Evolutionary conservation across 2,329 filamentous ascomycete species (phyloP).

Genomic region (Madurella mycetomatis): DNA sequence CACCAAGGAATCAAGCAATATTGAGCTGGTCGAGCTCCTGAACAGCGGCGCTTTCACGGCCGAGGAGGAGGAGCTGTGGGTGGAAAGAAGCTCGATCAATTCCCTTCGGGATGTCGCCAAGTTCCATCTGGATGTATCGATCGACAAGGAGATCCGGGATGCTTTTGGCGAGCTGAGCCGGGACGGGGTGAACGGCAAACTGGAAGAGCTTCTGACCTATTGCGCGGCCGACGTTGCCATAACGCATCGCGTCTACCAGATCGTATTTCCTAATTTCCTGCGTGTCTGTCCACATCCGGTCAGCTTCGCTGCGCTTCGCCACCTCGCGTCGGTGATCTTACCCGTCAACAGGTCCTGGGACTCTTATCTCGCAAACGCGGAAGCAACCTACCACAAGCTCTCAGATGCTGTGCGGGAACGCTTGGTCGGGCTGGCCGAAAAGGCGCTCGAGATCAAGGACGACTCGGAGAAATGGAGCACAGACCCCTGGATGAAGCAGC

Average conservation of each 20-base stretch:
- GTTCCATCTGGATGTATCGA: slow-evolving; percentile 86
- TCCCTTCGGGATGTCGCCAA: slow-evolving; percentile 92
- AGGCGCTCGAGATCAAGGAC: slow-evolving; percentile 70
- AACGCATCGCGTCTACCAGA: slow-evolving; percentile 90
- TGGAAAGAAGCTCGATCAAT: slow-evolving; percentile 90
- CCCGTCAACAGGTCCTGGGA: slow-evolving; percentile 88
- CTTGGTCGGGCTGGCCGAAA: slow-evolving; percentile 67
- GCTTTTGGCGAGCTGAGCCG: slow-evolving; percentile 81
- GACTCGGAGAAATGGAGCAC: slow-evolving; percentile 64
- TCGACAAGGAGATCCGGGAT: slow-evolving; percentile 84
- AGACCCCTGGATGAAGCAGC: slow-evolving; percentile 87
- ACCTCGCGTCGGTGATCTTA: slow-evolving; percentile 89
- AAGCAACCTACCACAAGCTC: slow-evolving; percentile 75
- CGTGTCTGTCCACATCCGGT: slow-evolving; percentile 92
- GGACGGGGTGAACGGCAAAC: slow-evolving; percentile 60
- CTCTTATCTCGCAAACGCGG: slow-evolving; percentile 75
- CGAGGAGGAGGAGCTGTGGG: slow-evolving; percentile 93
- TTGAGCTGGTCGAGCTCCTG: slow-evolving; percentile 67
- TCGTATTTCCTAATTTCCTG: slow-evolving; percentile 86
- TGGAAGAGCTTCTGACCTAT: slow-evolving; percentile 85
- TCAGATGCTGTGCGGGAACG: slow-evolving; percentile 74
- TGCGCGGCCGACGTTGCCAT: slow-evolving; percentile 91
- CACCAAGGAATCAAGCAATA: slow-evolving; percentile 63
- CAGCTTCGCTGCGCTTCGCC: slow-evolving; percentile 88
- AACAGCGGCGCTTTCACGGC: slow-evolving; percentile 63